These are phyloP conservation scores for Collybia sordida DNA, from an alignment of 768 basidiomycete species.

Conservation along the genomic window DNA sequence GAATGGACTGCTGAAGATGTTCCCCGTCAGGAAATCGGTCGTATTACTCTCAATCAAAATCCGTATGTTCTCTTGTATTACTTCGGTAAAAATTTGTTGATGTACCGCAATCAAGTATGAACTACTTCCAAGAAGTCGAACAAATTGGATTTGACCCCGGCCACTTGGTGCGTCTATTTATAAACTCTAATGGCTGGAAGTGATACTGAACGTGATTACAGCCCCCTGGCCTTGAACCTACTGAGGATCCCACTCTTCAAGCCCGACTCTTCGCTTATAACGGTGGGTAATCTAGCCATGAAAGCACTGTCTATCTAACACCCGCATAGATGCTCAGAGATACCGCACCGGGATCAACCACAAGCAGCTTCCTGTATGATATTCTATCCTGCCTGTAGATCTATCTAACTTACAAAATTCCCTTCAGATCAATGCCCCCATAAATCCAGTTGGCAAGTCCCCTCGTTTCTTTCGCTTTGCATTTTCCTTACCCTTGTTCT, in stretches of 20 bases:
- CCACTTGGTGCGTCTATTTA: slow-evolving; percentile 40
- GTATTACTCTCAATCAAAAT: slow-evolving; percentile 36
- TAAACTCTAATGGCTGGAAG: neutral
- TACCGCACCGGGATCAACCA: slow-evolving; percentile 37
- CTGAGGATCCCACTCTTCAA: slow-evolving; percentile 59
- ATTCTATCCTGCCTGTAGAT: neutral
- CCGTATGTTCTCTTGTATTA: slow-evolving; percentile 20
- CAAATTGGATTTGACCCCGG: slow-evolving; percentile 50
- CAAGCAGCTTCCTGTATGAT: slow-evolving; percentile 32
- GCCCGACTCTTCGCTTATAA: slow-evolving; percentile 58
- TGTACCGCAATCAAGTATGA: slow-evolving; percentile 1
- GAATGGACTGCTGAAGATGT: slow-evolving; percentile 36
- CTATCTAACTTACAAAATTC: neutral
- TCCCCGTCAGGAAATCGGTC: slow-evolving; percentile 33
- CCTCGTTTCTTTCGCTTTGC: neutral
- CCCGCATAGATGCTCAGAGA: slow-evolving; percentile 31
- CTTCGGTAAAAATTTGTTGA: no score
- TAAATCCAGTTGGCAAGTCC: slow-evolving; percentile 33
- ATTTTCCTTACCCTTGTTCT: neutral
- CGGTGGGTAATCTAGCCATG: slow-evolving; percentile 26
- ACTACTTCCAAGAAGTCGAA: slow-evolving; percentile 35
- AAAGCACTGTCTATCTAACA: neutral
- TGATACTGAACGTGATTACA: neutral
- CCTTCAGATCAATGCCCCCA: slow-evolving; percentile 30
- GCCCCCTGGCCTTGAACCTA: slow-evolving; percentile 40